Base-by-base conservation (phyloP, 306 rosid species). In the Rosa chinensis region DNA sequence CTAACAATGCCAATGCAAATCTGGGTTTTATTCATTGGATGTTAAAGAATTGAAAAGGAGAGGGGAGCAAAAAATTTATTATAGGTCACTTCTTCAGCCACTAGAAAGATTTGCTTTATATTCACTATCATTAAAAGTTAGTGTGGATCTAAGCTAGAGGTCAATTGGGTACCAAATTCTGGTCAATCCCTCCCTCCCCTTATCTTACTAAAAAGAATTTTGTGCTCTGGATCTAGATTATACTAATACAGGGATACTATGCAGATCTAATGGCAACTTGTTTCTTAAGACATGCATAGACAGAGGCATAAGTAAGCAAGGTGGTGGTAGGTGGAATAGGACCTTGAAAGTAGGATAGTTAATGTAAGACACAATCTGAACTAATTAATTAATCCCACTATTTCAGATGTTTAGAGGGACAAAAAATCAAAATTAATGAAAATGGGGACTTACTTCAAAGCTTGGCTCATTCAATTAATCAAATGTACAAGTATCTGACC, bases 401-500 rank as follows among this genome's bases (percentile, higher is more conserved):
- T 32, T 32, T 32, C 37, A 32, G 37, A 32, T 32, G 37, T 2
- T 32, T 32, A 32, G 37, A 32, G 37, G 37, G 37, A 32, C 37
- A 32, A 32, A 44, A 8, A 8, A 44, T 44, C 66, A 49, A 66
- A 13, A 11, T 48, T 18, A n/a, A 43, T 42, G 35, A 42, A 12
- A 32, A 17, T 13, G 10, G 20, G 47, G 32, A 10, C 25, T 50
- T 39, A 4, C 55, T 53, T 76, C 32, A 23, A 75, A 61, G 39
- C 43, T 37, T 45, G 62, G 49, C 49, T 67, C 70, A 37, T 25
- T 25, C 18, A n/a, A 17, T 67, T 73, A 5, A 35, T 11, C 78
- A 42, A 40, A n/a, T 74, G 17, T 21, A 7, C 21, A 5, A 75
- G 17, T 28, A 70, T 32, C 53, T 68, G 75, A 75, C 80, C 80